Base-by-base conservation (phyloP, 495 filamentous ascomycete species). In the Thermochaetoides thermophila region DNA sequence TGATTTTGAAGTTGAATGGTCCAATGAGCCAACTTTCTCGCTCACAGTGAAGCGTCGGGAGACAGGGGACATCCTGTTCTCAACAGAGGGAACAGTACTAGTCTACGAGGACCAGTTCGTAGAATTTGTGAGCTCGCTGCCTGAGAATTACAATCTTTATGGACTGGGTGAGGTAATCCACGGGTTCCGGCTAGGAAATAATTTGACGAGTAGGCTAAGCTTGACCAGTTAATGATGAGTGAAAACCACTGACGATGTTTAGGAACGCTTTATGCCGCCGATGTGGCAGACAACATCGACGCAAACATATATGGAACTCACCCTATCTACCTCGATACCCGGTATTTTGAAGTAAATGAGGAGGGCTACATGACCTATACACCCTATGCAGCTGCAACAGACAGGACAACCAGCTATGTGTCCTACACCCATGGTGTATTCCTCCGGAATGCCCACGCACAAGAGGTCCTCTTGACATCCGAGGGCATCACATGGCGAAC, bases 61-160 rank as follows among this genome's bases (percentile, higher is more conserved):
- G 44, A 71, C 58, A 5, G 62, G 68, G 1, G 77, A 91, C 45
- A 63, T 72, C 3, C 61, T 93, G 2, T 91, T 93, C 44, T 71
- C 78, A 17, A 84, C 82, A 3, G 59, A 71, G n/a, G 78, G 67
- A 0, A 66, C 61, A 7, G 46, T 61, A 12, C 60, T 93, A 13
- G 60, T 93, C 12, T 93, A 81, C 42, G 77, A 93, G 50, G 66
- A 71, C 26, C 84, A 93, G 55, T 93, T 85, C 46, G 59, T 89
- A 27, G 74, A 81, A 10, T 69, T 93, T 21, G 69, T 65, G 10
- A 85, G 80, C 6, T 57, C 64, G 38, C 61, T 89, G 5, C 84
- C 81, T 1, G 61, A 75, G 16, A 63, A 74, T 29, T 82, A 84
- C 9, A 74, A 82, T 39, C 55, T 93, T 5, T 92, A 92, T 44